phyloP scores from a whole-genome alignment of 805 yeast genomes.

The Henningerozyma blattae region DNA sequence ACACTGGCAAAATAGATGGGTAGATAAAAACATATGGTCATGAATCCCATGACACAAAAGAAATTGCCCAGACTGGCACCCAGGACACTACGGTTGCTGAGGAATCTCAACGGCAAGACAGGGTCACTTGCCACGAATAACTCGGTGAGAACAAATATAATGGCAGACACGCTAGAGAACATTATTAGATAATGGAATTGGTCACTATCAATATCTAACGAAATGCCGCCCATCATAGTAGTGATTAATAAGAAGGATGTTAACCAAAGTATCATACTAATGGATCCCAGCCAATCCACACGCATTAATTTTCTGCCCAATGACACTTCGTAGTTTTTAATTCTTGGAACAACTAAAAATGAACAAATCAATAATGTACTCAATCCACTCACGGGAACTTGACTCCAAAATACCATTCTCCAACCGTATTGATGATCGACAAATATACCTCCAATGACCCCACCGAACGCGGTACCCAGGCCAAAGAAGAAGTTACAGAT shows the following conservation, averaged over 20 bases:
- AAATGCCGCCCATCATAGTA: too few relatives aligned
- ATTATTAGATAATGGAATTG: too few relatives aligned
- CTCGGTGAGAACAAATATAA: slow-evolving; percentile 33
- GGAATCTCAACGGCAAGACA: slow-evolving; percentile 45
- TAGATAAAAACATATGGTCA: slow-evolving; percentile 39
- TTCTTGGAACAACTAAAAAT: too few relatives aligned
- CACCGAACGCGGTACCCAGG: slow-evolving; percentile 66
- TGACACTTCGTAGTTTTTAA: too few relatives aligned
- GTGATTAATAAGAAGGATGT: too few relatives aligned
- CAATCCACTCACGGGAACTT: too few relatives aligned
- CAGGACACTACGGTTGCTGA: slow-evolving; percentile 45
- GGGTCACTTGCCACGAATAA: slow-evolving; percentile 39
- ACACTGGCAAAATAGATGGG: slow-evolving; percentile 55
- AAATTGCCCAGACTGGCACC: slow-evolving; percentile 36
- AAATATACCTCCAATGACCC: slow-evolving; percentile 43
- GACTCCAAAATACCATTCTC: slow-evolving; percentile 48
- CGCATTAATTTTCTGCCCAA: too few relatives aligned
- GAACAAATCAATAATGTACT: too few relatives aligned
- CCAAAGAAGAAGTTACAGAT: slow-evolving; percentile 66
- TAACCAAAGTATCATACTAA: too few relatives aligned
- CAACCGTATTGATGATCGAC: slow-evolving; percentile 36
- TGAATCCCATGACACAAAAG: slow-evolving; percentile 31
- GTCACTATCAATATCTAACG: too few relatives aligned
- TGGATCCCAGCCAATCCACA: too few relatives aligned
- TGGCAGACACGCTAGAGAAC: too few relatives aligned